Base-by-base conservation (phyloP, 345 rosid genomes). In the Hibiscus mutabilis region DNA sequence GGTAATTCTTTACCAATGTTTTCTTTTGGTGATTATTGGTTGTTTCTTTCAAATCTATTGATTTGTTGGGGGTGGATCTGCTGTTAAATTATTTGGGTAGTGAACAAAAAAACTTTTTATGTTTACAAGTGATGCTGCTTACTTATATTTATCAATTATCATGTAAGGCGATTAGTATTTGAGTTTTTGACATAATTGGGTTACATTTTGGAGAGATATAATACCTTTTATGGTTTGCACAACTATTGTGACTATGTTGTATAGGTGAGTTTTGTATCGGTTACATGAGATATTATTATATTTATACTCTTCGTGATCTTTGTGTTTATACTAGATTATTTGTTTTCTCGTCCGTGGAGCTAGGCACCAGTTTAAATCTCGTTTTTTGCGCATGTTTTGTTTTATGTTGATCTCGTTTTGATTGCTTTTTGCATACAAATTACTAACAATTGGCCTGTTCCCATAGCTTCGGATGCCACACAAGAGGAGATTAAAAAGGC, bases 401-500 rank as follows among this genome's bases (percentile, higher is more conserved):
- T 29, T 29, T 29, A 29, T 29, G 33, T 29, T 29, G 33, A 29
- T 29, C 5, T 29, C 33, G 5, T 29, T 29, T 29, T 29, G 0
- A 29, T 29, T 29, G 0, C 33, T 29, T 29, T 29, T 29, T 29
- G 33, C 33, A 29, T 29, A 29, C 33, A 29, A 29, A 29, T 29
- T 29, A 29, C 33, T 29, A 29, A 29, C 33, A 29, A 29, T 29
- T 29, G 21, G 61, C 66, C 21, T 52, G 62, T 14, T 72, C 22
- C 21, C 15, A 27, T 76, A 87, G 98, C 91, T 85, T 71, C 99
- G 29, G 93, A 91, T 86, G 97, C 99, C 15, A 84, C 93, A 12
- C 92, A 80, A 16, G 90, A 74, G 52, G 91, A 94, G 87, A 94
- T 94, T 56, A 94, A 90, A 87, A 87, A 88, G 79, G 97, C 99